Base-by-base conservation (phyloP, 148 eudicot genomes). In the Chenopodium suecicum region DNA sequence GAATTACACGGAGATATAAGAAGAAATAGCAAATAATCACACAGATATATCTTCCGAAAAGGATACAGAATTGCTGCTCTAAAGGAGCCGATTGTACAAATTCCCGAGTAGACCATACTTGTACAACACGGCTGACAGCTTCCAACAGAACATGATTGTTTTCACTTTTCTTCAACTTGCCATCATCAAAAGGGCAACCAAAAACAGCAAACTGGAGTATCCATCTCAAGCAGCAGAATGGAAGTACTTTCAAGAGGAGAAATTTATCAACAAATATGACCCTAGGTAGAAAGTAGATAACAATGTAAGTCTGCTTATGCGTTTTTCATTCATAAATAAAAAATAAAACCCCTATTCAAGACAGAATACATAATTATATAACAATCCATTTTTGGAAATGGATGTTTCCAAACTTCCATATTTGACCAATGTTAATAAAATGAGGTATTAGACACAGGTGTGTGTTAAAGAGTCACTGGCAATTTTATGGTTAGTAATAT, bases 31-130 rank as follows among this genome's bases (percentile, higher is more conserved):
- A 41, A 41, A 41, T 41, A 22, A 2, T n/a, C 1, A 20, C 50
- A 17, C 25, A 22, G 75, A 41, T 64, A 41, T 22, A 62, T 41
- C 23, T 47, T 65, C 32, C 34, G 65, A 9, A 80, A 88, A 92
- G 92, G 98, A 95, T 95, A 95, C 99, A 90, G 60, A 89, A 83
- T 92, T 95, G 99, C 79, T 95, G 97, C 88, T 95, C 98, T 66
- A 91, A 68, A 9, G 97, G 83, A 70, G 93, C 86, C 58, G 99
- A 92, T 83, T 95, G 99, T 70, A 95, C 90, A 86, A 94, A 94
- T 76, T 94, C 99, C 80, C 77, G 86, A 78, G 89, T 94, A 79
- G 97, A 92, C 99, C 99, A 95, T 82, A 88, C 85, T 73, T 81
- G 78, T 14, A 88, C 85, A 58, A 91, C 93, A 70, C 87, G 92